phyloP scores from a whole-genome alignment of 495 filamentous ascomycete genomes.

The Penicillium daleae region DNA sequence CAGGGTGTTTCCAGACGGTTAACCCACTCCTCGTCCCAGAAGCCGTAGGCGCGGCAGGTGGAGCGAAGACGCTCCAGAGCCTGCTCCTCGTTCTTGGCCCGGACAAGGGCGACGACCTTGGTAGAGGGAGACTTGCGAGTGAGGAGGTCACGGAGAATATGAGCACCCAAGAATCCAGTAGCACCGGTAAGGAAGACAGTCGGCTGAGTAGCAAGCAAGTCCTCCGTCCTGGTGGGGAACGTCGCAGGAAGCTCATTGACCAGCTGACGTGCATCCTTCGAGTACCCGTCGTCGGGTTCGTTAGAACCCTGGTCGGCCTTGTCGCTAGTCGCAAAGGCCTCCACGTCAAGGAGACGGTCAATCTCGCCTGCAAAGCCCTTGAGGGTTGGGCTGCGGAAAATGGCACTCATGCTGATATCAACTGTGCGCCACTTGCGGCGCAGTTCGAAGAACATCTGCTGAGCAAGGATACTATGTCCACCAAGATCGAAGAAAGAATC shows the following conservation, averaged over 20 bases:
- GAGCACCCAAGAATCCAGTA: constrained; percentile 89
- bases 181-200: constrained; percentile 87
- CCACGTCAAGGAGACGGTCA: constrained; percentile 59
- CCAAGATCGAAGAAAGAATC: constrained; percentile 86
- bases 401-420: constrained; percentile 73
- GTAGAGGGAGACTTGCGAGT: constrained; percentile 56
- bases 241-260: constrained; percentile 50
- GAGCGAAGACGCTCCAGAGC: constrained; percentile 54
- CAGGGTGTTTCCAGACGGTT: constrained; percentile 64
- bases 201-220: constrained; percentile 37
- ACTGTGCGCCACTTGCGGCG: constrained; percentile 63
- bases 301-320: constrained; percentile 34
- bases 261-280: constrained; percentile 66
- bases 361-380: constrained; percentile 74
- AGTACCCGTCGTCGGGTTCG: constrained; percentile 61
- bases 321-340: constrained; percentile 38
- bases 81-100: constrained; percentile 59
- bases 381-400: constrained; percentile 78
- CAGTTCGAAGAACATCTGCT: constrained; percentile 78
- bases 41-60: constrained; percentile 64
- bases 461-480: constrained; percentile 84
- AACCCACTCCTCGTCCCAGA: constrained; percentile 78
- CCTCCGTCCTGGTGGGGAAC: constrained; percentile 33
- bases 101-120: constrained; percentile 79
- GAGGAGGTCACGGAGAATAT: constrained; percentile 76